Evolutionary conservation across 2,329 filamentous ascomycete species (phyloP), one percentile per base, ranked within the genome.

Genomic region (Xylariaceae sp.): DNA sequence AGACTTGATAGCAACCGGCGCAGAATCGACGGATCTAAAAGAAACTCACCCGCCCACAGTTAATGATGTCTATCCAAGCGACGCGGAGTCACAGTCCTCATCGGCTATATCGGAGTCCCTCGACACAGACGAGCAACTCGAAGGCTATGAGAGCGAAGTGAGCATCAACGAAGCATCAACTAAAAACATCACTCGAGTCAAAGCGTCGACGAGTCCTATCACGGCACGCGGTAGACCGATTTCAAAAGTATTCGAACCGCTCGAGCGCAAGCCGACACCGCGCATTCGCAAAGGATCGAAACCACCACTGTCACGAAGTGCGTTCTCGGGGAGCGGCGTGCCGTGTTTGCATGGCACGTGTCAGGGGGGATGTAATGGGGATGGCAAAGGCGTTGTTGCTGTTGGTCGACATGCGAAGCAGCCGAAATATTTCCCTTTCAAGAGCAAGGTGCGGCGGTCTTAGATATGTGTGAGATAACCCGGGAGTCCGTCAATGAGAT

Each of bases 241-340:
- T 19, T 14, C 18, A 6, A 19, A 5, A 13, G 11, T 12, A 10
- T 11, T 41, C 19, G 34, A 18, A 16, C 19, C 22, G 1, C 17
- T 17, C 17, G 46, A 51, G 31, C 56, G 51, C 9, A 11, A 31
- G 5, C 31, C 49, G 1, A 56, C 53, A 14, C 63, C 60, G 19
- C 60, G 63, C 9, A 63, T 63, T 40, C 48, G 46, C 33, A 16
- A n/a, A 1, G 63, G 63, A 4, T 66, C 63, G 1, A 60, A 54
- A 40, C 63, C 63, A 14, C 63, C 63, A 3, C 58, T 64, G 0
- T 64, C 61, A 5, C 47, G 50, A 31, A 66, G 63, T 18, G 63
- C 63, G 3, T 64, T 59, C 31, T 38, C 53, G 5, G 10, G 36
- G 1, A 41, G 42, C 10, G 54, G 58, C 0, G 39, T 51, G n/a